Evolutionary conservation across 108 stramenopile genomes (phyloP).

Genomic region (Nannochloropsis gaditana): DNA sequence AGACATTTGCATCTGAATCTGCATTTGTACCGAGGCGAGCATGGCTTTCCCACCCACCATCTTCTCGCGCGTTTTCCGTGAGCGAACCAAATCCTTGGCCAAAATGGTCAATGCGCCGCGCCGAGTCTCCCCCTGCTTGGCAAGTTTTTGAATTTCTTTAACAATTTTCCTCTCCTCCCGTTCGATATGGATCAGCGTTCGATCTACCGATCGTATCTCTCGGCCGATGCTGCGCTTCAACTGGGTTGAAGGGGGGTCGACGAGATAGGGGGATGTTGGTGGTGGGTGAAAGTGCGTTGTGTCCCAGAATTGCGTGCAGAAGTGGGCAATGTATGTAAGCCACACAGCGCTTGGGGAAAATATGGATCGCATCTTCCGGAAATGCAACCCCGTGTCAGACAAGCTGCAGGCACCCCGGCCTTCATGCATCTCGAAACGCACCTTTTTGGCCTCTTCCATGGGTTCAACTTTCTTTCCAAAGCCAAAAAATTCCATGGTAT

Average conservation of each 20-base stretch:
- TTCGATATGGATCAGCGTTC: background rate
- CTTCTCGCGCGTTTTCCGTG: background rate
- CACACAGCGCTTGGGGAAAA: too few species aligned
- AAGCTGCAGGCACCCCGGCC: too few species aligned
- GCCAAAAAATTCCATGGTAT: background rate
- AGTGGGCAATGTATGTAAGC: too few species aligned
- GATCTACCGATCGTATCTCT: background rate
- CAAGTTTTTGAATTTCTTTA: background rate
- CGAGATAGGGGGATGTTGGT: background rate
- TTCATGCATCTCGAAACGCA: background rate
- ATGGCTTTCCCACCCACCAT: constrained; percentile 17
- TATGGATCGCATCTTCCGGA: too few species aligned
- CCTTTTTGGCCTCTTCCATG: background rate
- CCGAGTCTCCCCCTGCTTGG: background rate
- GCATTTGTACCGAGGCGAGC: constrained; percentile 1
- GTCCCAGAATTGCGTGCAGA: too few species aligned
- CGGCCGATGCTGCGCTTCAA: constrained; percentile 5
- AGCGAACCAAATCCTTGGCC: constrained; percentile 6
- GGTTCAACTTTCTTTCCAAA: background rate
- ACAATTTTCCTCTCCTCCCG: background rate
- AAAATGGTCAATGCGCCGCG: constrained; percentile 16
- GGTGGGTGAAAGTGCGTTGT: too few species aligned
- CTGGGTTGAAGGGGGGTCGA: background rate
- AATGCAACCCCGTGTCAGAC: too few species aligned
- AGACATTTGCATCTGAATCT: constrained; percentile 7